Evolutionary conservation across 495 filamentous ascomycete genomes (phyloP).

Genomic region (Cercophora newfieldiana): DNA sequence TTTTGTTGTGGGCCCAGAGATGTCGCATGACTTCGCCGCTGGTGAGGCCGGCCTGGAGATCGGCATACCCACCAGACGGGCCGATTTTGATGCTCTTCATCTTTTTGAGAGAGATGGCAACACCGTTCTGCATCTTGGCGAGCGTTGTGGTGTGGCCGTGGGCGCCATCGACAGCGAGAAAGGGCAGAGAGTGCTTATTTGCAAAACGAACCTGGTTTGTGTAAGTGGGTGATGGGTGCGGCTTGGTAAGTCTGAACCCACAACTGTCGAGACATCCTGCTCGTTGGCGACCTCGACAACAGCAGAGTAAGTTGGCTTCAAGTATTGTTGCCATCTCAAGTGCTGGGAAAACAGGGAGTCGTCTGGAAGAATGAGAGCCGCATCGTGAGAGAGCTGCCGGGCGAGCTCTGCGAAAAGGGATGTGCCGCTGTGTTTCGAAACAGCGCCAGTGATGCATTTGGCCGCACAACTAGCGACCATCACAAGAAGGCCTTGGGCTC

Average conservation of each 20-base stretch:
- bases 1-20: not conserved
- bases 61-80: not conserved
- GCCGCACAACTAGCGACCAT: too few relatives aligned
- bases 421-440: too few relatives aligned
- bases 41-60: not conserved
- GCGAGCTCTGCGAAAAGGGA: too few relatives aligned
- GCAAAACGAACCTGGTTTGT: not conserved
- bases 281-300: conserved; percentile 1
- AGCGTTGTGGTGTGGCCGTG: not conserved
- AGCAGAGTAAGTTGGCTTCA: not conserved
- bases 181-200: not conserved
- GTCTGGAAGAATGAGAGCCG: too few relatives aligned
- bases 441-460: too few relatives aligned
- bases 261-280: not conserved
- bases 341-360: not conserved
- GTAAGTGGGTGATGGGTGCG: not conserved
- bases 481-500: too few relatives aligned
- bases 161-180: not conserved
- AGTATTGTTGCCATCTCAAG: not conserved
- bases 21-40: not conserved
- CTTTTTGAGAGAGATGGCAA: not conserved
- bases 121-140: not conserved
- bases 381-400: too few relatives aligned
- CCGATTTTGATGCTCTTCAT: not conserved
- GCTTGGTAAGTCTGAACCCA: not conserved